These are phyloP conservation scores for Talaromyces sp. DNA, from an alignment of 2,329 filamentous ascomycete species.

Conservation along the genomic window DNA sequence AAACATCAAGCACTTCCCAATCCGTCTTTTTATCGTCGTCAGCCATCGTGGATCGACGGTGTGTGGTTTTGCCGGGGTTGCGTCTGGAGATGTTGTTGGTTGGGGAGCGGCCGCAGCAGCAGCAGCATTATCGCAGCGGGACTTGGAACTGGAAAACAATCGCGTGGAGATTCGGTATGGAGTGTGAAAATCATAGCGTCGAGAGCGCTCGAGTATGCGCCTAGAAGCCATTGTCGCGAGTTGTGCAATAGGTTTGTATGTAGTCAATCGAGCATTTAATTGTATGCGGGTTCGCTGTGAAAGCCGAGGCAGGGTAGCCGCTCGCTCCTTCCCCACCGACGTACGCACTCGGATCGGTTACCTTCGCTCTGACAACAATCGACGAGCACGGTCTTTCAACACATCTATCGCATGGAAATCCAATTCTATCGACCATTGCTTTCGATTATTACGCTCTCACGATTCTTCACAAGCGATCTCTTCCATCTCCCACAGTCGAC, in stretches of 20 bases:
- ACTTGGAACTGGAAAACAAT: background rate
- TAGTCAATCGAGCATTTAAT: background rate
- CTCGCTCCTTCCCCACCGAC: background rate
- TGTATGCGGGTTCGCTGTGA: background rate
- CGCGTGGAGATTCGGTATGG: background rate
- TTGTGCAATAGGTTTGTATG: background rate
- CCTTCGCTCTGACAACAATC: background rate
- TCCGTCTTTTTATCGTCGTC: slow-evolving; percentile 58
- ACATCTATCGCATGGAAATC: background rate
- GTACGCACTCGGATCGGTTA: background rate
- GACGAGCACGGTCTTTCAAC: background rate
- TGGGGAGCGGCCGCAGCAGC: background rate
- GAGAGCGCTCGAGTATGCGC: background rate
- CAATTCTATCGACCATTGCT: background rate
- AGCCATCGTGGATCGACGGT: slow-evolving; percentile 60
- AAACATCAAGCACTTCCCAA: slow-evolving; percentile 72
- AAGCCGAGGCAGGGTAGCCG: background rate
- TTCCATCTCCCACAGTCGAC: background rate
- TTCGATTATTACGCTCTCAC: background rate
- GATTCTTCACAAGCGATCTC: background rate
- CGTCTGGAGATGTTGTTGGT: background rate
- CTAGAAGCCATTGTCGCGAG: background rate
- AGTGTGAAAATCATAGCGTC: background rate
- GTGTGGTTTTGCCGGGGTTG: background rate
- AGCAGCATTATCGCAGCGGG: background rate